Base-by-base conservation (phyloP, 208 protist species). In the Leishmania arabica region DNA sequence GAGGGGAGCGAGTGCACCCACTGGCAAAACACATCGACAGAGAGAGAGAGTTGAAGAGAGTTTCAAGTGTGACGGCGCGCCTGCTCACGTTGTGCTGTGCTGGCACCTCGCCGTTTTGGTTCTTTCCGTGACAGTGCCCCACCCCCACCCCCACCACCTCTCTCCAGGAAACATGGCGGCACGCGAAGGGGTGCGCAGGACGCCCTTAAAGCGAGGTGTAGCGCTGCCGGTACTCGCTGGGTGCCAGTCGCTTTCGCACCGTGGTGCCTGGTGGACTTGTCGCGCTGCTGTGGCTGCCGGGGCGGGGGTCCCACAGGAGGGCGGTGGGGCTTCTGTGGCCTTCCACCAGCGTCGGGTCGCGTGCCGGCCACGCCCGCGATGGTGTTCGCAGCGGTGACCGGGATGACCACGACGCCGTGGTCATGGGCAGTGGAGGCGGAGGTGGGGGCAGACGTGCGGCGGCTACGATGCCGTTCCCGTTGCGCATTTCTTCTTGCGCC, bases 401-500 rank as follows among this genome's bases (percentile, higher is more conserved):
- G 13, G 77, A 42, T 21, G 58, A 53, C 49, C 62, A 42, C 45
- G 58, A 27, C 1, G 42, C 9, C 17, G 75, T 66, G 8, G 62
- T 37, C 34, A n/a, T 64, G 24, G 62, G 49, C 66, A 17, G 60
- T 64, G 82, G 31, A 13, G 51, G 51, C n/a, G 37, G 47, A 21
- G 40, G 56, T 47, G 60, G 27, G 31, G 60, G 76, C 42, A 71
- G 60, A 58, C 64, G 62, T 34, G 72, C 60, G 9, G 45, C 45
- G 40, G n/a, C 75, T 53, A 37, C 76, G 8, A 65, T 27, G 2
- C 60, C 49, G 47, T 37, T 34, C 47, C 21, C 42, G 65, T 66
- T 15, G 19, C 80, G 75, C 64, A 89, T 37, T 19, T 91, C 88
- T 1, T 89, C 84, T 49, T 92, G 88, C 40, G 80, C 81, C 4